Base-by-base conservation (phyloP, 2,329 filamentous ascomycete genomes). In the Microsporum audouinii region DNA sequence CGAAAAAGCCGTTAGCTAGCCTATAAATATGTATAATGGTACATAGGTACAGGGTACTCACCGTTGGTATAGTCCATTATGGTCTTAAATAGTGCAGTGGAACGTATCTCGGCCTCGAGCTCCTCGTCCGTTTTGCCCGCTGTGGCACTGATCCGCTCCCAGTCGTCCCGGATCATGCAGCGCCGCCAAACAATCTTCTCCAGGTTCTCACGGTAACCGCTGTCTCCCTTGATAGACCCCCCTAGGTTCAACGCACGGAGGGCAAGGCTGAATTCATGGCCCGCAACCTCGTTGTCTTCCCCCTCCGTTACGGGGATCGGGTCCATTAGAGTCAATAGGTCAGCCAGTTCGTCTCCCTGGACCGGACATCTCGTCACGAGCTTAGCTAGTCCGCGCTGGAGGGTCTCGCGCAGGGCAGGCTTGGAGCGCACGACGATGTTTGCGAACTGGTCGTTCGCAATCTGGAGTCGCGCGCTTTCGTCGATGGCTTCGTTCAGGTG, bases 121-220 rank as follows among this genome's bases (percentile, higher is more conserved):
- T 88, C 81, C 2, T 78, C 75, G 68, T 95, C 91, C 61, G 84
- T 84, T 70, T 88, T 87, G 62, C 87, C 79, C 56, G 86, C 84
- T 0, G 88, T 92, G 66, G 89, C 84, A 69, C 94, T 92, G 70
- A 95, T 82, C 62, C 78, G 79, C 31, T 82, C 78, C 94, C 94
- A 99, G 70, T 96, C 84, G 71, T 96, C 91, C 57, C 86, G 84
- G 66, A 92, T 81, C 68, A 88, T 88, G 63, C 90, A 87, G 60
- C 94, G 84, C 70, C 94, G 87, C 94, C 94, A 99, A 64, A 97
- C 88, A n/a, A 84, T 73, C 63, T 77, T 79, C 58, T 83, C 75
- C 39, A 81, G 70, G 36, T 79, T 75, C 31, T 86, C 80, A 64
- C 81, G 80, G 53, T 82, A 79, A n/a, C 82, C 80, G 17, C 68